Conservation (phyloP, 2,329 filamentous ascomycete genomes). For the Fusarium pseudoanthophilum region DNA sequence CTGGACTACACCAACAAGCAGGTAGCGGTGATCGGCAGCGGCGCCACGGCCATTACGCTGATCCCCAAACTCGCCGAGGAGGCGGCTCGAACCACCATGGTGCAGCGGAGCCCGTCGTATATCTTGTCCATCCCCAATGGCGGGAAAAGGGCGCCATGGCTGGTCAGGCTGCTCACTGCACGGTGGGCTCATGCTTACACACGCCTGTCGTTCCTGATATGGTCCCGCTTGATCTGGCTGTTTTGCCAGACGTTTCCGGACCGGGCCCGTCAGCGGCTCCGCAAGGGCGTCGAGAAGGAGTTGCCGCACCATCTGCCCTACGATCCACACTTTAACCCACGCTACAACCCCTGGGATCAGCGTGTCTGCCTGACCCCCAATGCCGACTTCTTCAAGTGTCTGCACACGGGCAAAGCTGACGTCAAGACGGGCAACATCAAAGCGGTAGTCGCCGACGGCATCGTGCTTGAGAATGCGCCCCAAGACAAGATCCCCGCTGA, state of each 20-base stretch:
- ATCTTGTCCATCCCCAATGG: not conserved
- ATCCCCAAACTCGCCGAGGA: not conserved
- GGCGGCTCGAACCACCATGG: not conserved
- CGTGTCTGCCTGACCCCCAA: not conserved
- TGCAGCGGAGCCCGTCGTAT: not conserved
- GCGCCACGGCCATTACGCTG: not conserved
- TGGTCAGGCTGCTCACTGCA: not conserved
- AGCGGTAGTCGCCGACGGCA: not conserved
- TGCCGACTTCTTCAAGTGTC: not conserved
- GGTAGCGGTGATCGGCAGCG: not conserved
- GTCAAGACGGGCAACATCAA: not conserved
- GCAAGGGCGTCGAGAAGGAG: not conserved
- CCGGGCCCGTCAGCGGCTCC: not conserved
- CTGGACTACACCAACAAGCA: not conserved
- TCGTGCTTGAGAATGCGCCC: not conserved
- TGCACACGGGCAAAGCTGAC: not conserved
- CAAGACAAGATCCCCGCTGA: not conserved
- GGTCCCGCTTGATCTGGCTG: not conserved
- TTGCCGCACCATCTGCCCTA: not conserved
- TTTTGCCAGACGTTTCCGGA: not conserved
- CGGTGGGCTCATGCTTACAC: not conserved
- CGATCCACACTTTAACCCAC: not conserved
- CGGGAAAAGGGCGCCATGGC: not conserved
- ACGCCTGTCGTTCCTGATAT: not conserved
- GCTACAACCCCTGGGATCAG: not conserved